A percentile compares a stretch with the other conserved stretches of the same genome.
Conservation (phyloP, 73 alveolate genomes). For the Symbiodinium pilosum region DNA sequence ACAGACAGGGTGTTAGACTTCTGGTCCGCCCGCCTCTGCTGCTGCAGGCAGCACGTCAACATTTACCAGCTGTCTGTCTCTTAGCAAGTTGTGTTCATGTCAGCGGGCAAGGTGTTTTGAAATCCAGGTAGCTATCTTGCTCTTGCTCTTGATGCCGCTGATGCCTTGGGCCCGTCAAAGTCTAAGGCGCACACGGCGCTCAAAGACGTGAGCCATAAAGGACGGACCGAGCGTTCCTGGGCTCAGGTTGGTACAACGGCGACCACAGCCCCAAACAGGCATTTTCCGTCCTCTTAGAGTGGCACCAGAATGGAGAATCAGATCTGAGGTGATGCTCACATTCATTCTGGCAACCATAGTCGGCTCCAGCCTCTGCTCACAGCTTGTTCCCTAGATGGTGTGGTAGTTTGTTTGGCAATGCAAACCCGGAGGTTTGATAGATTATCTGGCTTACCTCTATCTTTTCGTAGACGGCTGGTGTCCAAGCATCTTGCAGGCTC, state of each 20-base stretch:
- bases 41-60: not conserved
- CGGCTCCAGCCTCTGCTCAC: not conserved
- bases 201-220: not conserved
- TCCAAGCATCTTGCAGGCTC: too few species aligned
- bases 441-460: not conserved
- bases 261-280: conserved; percentile 85
- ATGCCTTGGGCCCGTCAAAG: conserved; percentile 84
- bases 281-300: not conserved
- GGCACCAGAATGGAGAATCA: not conserved
- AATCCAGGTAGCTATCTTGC: conserved; percentile 24
- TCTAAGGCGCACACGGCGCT: not conserved
- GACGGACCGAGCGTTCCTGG: too few species aligned
- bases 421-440: not conserved
- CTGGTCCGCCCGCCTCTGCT: not conserved
- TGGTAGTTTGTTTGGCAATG: not conserved
- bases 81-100: not conserved
- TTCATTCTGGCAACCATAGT: not conserved
- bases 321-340: not conserved
- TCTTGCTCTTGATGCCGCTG: conserved; percentile 35
- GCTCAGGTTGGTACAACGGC: conserved; percentile 78
- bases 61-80: not conserved
- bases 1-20: not conserved
- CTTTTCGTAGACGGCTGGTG: not conserved
- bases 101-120: too few species aligned
- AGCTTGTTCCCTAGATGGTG: not conserved